These are phyloP conservation scores for Colletotrichum destructivum DNA, from an alignment of 2,329 filamentous ascomycete genomes.

Conservation along the genomic window DNA sequence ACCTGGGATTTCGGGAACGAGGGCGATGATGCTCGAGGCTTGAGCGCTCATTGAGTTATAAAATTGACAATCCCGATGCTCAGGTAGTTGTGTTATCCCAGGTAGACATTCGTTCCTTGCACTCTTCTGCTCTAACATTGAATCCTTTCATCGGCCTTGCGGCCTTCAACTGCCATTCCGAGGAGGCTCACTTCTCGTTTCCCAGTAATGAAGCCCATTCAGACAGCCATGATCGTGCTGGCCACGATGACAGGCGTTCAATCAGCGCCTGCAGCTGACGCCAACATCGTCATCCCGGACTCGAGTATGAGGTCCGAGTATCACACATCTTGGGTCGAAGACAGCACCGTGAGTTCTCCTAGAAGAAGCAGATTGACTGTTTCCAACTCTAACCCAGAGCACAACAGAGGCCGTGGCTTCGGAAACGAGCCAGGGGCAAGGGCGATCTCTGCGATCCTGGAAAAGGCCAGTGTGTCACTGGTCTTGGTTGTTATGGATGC, in stretches of 20 bases:
- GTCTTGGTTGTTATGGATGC: conserved; percentile 1
- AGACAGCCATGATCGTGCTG: background rate
- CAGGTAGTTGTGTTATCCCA: background rate
- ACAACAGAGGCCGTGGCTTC: background rate
- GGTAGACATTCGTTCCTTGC: too few relatives aligned
- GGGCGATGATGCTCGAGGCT: background rate
- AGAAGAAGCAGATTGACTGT: background rate
- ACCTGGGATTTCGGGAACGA: background rate
- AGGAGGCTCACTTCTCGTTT: background rate
- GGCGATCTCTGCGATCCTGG: background rate
- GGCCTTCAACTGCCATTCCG: too few relatives aligned
- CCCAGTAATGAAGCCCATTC: background rate
- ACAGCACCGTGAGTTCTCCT: background rate
- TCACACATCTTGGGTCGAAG: conserved; percentile 15
- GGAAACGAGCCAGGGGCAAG: background rate
- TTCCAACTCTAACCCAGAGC: background rate
- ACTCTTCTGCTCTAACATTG: background rate
- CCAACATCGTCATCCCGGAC: background rate
- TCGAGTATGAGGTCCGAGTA: background rate
- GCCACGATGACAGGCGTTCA: background rate
- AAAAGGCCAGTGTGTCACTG: background rate
- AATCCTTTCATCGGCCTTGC: background rate
- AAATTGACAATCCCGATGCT: background rate
- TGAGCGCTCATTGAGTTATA: background rate
- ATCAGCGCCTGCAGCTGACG: background rate